Evolutionary conservation across 2,329 filamentous ascomycete genomes (phyloP).

Genomic region (Penicillium palitans): DNA sequence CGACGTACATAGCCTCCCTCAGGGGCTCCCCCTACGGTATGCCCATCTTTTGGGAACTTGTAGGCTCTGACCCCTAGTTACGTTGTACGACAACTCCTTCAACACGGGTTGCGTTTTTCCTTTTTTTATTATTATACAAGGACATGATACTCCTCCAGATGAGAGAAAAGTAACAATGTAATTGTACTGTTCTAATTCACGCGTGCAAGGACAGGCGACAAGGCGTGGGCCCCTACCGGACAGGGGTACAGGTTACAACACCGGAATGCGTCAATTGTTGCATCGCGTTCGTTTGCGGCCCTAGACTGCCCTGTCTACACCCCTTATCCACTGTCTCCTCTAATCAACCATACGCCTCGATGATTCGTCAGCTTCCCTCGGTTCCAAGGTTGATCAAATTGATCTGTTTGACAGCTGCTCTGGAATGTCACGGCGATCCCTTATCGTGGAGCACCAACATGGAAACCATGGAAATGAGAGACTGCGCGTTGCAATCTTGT

Average conservation of each 20-base stretch:
- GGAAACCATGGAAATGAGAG: slow-evolving; percentile 23
- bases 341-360: neutral
- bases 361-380: neutral
- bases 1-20: neutral
- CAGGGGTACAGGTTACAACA: slow-evolving; percentile 16
- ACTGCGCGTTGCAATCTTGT: slow-evolving; percentile 16
- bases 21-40: slow-evolving; percentile 2
- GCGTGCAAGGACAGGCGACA: neutral
- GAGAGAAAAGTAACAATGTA: neutral
- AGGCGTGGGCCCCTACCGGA: slow-evolving; percentile 9
- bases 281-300: slow-evolving; percentile 19
- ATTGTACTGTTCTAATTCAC: neutral
- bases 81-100: neutral
- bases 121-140: no score
- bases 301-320: neutral
- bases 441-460: slow-evolving; percentile 12
- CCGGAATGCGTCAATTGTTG: slow-evolving; percentile 19
- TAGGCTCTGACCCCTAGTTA: neutral
- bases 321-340: neutral
- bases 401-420: slow-evolving; percentile 15
- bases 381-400: slow-evolving; percentile 3
- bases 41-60: neutral
- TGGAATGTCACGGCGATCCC: slow-evolving; percentile 20
- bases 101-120: neutral
- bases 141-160: no score